phyloP scores from a whole-genome alignment of 371 early-diverging fungal species.

The Parasitella parasitica region DNA sequence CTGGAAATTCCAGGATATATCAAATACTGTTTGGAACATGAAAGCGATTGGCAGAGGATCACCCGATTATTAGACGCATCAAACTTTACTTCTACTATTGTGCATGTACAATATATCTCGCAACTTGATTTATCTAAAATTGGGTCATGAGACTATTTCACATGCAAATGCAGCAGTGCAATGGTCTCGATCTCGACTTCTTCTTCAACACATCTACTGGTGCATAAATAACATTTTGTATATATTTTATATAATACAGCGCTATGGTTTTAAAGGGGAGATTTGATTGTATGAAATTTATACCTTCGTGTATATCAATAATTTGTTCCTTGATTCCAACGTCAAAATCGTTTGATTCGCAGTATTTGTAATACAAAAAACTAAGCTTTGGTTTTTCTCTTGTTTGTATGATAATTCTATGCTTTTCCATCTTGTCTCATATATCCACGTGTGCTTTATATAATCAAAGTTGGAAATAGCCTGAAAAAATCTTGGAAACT shows the following conservation, averaged over 20 bases:
- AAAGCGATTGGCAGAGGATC: not conserved
- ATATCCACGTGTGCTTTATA: not conserved
- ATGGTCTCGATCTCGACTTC: not conserved
- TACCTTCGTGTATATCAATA: not conserved
- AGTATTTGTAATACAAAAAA: not conserved
- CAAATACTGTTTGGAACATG: not conserved
- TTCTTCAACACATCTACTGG: too few species aligned
- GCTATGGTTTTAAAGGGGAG: not conserved
- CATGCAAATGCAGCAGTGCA: not conserved
- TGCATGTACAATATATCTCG: not conserved
- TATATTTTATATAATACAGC: not conserved
- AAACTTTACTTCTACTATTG: too few species aligned
- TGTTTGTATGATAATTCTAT: not conserved
- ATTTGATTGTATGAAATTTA: not conserved
- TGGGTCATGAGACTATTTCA: not conserved
- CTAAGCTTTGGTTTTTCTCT: not conserved
- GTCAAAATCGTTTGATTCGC: not conserved
- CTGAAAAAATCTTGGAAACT: not conserved
- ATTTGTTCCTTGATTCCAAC: not conserved
- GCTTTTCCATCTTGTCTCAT: not conserved
- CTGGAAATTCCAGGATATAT: not conserved
- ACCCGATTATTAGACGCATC: not conserved
- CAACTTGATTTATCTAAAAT: not conserved
- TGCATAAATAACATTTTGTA: not conserved
- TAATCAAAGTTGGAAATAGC: not conserved